Evolutionary conservation across 1,284 basidiomycete species (phyloP).

Genomic region (Moesziomyces globuligerus): DNA sequence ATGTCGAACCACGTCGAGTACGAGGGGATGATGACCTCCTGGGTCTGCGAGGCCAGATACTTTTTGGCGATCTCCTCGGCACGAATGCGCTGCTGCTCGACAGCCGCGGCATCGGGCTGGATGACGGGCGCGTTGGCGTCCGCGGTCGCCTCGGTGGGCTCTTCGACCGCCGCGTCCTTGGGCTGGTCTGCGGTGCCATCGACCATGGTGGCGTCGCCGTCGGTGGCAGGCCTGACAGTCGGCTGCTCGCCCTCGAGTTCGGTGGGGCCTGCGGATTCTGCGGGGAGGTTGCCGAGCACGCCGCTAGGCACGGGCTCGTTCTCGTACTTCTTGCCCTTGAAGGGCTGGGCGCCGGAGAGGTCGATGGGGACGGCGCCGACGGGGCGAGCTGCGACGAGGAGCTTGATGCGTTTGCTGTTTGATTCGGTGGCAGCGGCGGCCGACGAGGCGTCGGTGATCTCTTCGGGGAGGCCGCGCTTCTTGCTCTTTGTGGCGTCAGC

Average conservation of each 20-base stretch:
- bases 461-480: conserved; percentile 64
- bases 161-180: conserved; percentile 72
- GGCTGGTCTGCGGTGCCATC: conserved; percentile 44
- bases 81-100: conserved; percentile 79
- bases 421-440: conserved; percentile 35
- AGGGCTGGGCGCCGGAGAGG: conserved; percentile 59
- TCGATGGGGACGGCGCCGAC: conserved; percentile 62
- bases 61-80: conserved; percentile 87
- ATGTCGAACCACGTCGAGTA: conserved; percentile 99
- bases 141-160: conserved; percentile 78
- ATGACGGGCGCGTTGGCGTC: conserved; percentile 68
- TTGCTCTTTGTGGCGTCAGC: conserved; percentile 34
- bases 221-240: conserved; percentile 43
- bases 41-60: conserved; percentile 95
- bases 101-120: conserved; percentile 75
- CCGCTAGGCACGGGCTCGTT: conserved; percentile 61
- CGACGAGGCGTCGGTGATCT: conserved; percentile 55
- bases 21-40: conserved; percentile 90
- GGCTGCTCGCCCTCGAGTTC: conserved; percentile 36
- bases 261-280: conserved; percentile 36
- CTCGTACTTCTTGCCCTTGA: conserved; percentile 66
- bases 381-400: conserved; percentile 60
- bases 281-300: conserved; percentile 62
- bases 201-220: conserved; percentile 59
- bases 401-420: conserved; percentile 62